Conservation (phyloP, 192 early-diverging fungal species). For the Linnemannia zychae region DNA sequence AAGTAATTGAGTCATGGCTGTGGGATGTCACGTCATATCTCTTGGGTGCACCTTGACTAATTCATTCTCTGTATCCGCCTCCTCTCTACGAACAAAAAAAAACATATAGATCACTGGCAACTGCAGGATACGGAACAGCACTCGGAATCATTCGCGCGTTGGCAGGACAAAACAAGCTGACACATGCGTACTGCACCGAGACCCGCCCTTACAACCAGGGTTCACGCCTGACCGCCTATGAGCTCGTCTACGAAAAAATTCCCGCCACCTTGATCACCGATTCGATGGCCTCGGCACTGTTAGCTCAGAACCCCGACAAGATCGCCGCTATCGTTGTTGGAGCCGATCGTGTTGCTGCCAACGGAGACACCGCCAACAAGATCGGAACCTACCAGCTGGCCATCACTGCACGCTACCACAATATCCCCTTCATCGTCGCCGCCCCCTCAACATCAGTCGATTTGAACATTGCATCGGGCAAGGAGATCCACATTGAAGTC, state of each 20-base stretch:
- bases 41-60: not conserved
- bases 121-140: conserved; percentile 91
- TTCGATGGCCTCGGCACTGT: conserved; percentile 89
- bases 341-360: conserved; percentile 95
- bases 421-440: conserved; percentile 94
- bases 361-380: conserved; percentile 99
- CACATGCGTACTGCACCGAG: conserved; percentile 93
- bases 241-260: conserved; percentile 93
- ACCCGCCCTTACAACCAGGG: conserved; percentile 99
- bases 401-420: conserved; percentile 88
- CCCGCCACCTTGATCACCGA: conserved; percentile 93
- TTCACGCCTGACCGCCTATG: conserved; percentile 93
- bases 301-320: conserved; percentile 64
- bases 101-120: conserved; percentile 78
- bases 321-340: conserved; percentile 94
- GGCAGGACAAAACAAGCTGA: conserved; percentile 65
- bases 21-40: not conserved
- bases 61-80: not conserved
- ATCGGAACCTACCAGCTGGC: conserved; percentile 99
- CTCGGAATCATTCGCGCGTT: conserved; percentile 93
- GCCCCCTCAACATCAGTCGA: conserved; percentile 95
- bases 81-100: too few species aligned
- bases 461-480: conserved; percentile 75
- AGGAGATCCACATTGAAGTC: conserved; percentile 91
- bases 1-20: not conserved